Conservation (phyloP, 169 alveolate genomes). For the Eimeria praecox region DNA sequence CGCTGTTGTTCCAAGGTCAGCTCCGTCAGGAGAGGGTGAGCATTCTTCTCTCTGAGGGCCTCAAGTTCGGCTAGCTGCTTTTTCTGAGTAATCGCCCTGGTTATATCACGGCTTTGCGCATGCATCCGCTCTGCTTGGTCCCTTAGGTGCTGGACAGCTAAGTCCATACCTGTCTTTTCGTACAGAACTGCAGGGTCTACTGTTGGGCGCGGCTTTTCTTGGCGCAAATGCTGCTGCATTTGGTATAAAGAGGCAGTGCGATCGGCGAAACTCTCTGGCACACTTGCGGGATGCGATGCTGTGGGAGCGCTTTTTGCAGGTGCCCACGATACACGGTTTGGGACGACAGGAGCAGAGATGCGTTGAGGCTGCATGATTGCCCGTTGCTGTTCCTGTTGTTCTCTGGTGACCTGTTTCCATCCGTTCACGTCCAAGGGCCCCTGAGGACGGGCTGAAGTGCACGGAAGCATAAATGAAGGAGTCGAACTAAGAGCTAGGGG, state of each 20-base stretch:
- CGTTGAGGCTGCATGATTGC: conserved; percentile 62
- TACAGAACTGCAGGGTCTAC: conserved; percentile 77
- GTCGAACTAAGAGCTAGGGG: conserved; percentile 30
- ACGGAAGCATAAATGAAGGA: conserved; percentile 70
- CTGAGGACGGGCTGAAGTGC: conserved; percentile 68
- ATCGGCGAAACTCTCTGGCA: conserved; percentile 22
- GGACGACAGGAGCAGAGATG: not conserved
- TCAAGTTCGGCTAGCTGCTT: conserved; percentile 66
- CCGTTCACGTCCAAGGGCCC: conserved; percentile 26
- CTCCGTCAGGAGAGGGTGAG: conserved; percentile 73
- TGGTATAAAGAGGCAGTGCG: conserved; percentile 22
- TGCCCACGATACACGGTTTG: not conserved
- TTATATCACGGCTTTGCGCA: conserved; percentile 76
- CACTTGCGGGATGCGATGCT: conserved; percentile 6
- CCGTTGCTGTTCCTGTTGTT: conserved; percentile 60
- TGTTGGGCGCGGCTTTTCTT: conserved; percentile 53
- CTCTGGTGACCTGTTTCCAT: conserved; percentile 59
- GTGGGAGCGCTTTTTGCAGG: not conserved
- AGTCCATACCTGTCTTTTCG: conserved; percentile 77
- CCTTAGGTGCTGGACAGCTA: conserved; percentile 71
- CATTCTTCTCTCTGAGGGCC: conserved; percentile 62
- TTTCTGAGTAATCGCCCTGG: conserved; percentile 37
- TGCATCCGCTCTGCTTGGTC: conserved; percentile 75
- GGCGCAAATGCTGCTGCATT: conserved; percentile 61
- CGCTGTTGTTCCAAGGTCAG: conserved; percentile 76